Evolutionary conservation across 441 rosid genomes (phyloP), one percentile per base, ranked within the genome.

Genomic region (Populus trichocarpa): DNA sequence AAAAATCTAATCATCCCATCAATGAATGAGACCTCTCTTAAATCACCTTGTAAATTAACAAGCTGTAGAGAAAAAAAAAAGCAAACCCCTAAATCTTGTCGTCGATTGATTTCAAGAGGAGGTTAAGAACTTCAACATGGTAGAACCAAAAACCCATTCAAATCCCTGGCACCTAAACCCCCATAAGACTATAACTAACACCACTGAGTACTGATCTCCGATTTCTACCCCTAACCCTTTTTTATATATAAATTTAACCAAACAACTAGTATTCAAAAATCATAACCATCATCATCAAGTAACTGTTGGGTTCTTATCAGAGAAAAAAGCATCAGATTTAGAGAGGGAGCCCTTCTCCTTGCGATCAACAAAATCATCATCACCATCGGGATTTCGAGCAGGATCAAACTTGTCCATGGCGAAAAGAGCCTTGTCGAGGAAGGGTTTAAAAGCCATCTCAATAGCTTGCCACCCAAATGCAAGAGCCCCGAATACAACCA

Each of bases 391-490:
- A 35, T 90, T 91, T n/a, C 75, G 84, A 68, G 83, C 25, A 67
- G 94, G 89, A 71, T 89, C 91, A 57, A 93, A 73, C 75, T 89
- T 89, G 82, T 89, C 89, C 88, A 92, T 87, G 46, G 93, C 83
- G 26, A 87, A 81, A 73, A 86, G 90, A 42, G 83, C 75, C 77
- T 82, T 89, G 85, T 85, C 90, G 78, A 91, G 87, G 76, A 91
- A 68, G 13, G 95, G 95, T 87, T 91, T 94, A 69, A 90, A 83
- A 71, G 90, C 93, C 78, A 94, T 32, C 89, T 90, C 95, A 25
- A 94, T 79, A 18, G 98, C 93, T 66, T 91, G 73, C 98, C 92
- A 91, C 53, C 92, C 93, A 5, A 92, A 78, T 10, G 92, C 91
- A 20, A 92, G 86, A 10, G 91, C 95, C 65, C 97, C 93, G 16